Evolutionary conservation across 2,329 filamentous ascomycete species (phyloP), one percentile per base, ranked within the genome.

Genomic region (Diaporthe nobilis): DNA sequence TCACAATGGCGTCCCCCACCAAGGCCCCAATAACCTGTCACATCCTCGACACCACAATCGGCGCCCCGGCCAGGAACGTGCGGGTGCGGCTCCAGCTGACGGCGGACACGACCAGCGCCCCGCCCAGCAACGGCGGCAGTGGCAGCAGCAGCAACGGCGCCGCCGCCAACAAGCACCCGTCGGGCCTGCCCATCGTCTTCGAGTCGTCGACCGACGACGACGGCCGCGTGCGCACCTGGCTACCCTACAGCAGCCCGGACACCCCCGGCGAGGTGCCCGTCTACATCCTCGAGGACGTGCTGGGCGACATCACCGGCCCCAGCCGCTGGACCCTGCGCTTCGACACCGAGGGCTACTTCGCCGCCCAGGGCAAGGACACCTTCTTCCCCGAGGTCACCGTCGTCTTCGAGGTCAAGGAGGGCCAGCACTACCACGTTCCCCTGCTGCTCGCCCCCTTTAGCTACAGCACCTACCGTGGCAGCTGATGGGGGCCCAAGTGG

Each of bases 401-500:
- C 53, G 86, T 87, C 0, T 91, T 91, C 77, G 85, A 86, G 67
- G 88, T 92, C 31, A 81, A 85, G 15, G 84, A 86, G 80, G 88
- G 87, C 31, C 91, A 94, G 87, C 91, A 93, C 81, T 96, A 94
- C 81, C 94, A 97, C 85, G 94, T 97, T 4, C 94, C 94, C 60
- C 84, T 97, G 81, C 82, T 97, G 83, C 83, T 96, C 85, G 92
- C 93, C 78, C 94, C 94, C 42, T 96, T 92, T 85, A 94, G 93
- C 82, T 97, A 95, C 85, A 94, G 93, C 55, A 96, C 94, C 13
- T 97, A 97, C 84, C 87, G 94, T 65, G 94, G 94, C 22, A 94
- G 92, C 82, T 95, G 86, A 86, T 79, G 10, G 42, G n/a, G 37
- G 39, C 51, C 20, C 6, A n/a, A 28, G 60, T 53, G 44, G 25